Conservation (phyloP, 2,329 filamentous ascomycete genomes). For the Exophiala sp. region DNA sequence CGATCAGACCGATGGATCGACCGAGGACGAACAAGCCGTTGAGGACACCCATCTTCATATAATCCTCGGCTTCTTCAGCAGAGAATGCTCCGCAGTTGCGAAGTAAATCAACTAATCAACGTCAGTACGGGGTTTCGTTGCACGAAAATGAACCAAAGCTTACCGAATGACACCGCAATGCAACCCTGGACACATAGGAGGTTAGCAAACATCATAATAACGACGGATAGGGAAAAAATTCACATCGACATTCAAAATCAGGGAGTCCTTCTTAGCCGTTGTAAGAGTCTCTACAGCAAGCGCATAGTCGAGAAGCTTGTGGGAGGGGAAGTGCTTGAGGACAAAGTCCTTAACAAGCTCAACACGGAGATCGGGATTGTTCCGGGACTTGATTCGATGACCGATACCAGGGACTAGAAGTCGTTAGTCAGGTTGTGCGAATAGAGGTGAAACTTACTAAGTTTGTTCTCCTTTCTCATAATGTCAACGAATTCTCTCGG, state of each 20-base stretch:
- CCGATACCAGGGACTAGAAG: conserved; percentile 82
- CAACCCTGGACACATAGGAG: conserved; percentile 1
- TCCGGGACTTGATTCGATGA: conserved; percentile 98
- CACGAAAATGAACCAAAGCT: not conserved
- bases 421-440: conserved; percentile 31
- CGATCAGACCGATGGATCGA: conserved; percentile 97
- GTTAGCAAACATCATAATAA: no score
- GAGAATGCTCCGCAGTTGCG: conserved; percentile 98
- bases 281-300: conserved; percentile 97
- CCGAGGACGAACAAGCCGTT: conserved; percentile 99
- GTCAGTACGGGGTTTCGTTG: not conserved
- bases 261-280: conserved; percentile 99
- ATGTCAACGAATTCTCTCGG: conserved; percentile 98
- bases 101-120: conserved; percentile 92
- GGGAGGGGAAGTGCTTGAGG: conserved; percentile 92
- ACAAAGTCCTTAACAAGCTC: conserved; percentile 99
- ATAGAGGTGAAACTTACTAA: conserved; percentile 57
- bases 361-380: conserved; percentile 99
- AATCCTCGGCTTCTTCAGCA: conserved; percentile 94
- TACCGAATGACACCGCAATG: conserved; percentile 56
- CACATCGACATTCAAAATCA: conserved; percentile 98
- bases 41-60: conserved; percentile 97
- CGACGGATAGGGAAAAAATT: conserved; percentile 44
- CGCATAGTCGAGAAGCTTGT: conserved; percentile 98
- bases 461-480: conserved; percentile 99